A percentile compares a stretch with the other conserved stretches of the same genome.
These are phyloP conservation scores for Daldinia childiae DNA, from an alignment of 495 filamentous ascomycete genomes.

Conservation along the genomic window DNA sequence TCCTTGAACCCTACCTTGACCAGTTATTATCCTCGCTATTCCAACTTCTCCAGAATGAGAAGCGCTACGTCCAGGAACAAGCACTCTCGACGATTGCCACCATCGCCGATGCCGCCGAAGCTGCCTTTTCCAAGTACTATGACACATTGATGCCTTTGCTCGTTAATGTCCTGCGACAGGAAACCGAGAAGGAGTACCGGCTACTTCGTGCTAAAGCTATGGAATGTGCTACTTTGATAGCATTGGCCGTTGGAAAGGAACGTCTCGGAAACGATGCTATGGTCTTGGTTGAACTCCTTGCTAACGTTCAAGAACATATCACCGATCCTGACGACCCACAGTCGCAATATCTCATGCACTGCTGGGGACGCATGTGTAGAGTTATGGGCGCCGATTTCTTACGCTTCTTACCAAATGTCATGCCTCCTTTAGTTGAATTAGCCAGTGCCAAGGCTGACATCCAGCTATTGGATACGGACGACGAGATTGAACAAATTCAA, in stretches of 20 bases:
- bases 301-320: slow-evolving; percentile 85
- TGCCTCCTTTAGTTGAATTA: slow-evolving; percentile 90
- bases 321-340: slow-evolving; percentile 95
- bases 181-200: slow-evolving; percentile 91
- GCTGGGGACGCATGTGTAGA: slow-evolving; percentile 98
- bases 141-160: slow-evolving; percentile 93
- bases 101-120: slow-evolving; percentile 96
- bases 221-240: slow-evolving; percentile 98
- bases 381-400: slow-evolving; percentile 91
- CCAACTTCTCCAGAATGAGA: slow-evolving; percentile 83
- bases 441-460: slow-evolving; percentile 97
- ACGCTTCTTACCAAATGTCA: slow-evolving; percentile 89
- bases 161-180: slow-evolving; percentile 85
- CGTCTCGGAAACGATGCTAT: slow-evolving; percentile 89
- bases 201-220: slow-evolving; percentile 96
- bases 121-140: slow-evolving; percentile 96
- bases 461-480: slow-evolving; percentile 94
- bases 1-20: slow-evolving; percentile 93
- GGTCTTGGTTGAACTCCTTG: slow-evolving; percentile 84
- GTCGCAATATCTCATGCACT: slow-evolving; percentile 96
- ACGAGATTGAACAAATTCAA: slow-evolving; percentile 89
- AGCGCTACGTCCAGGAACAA: slow-evolving; percentile 98
- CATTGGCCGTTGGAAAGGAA: slow-evolving; percentile 92
- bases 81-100: slow-evolving; percentile 98
- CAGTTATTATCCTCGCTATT: slow-evolving; percentile 83